Evolutionary conservation across 108 stramenopile genomes (phyloP), one percentile per base, ranked within the genome.

Genomic region (Cyclotella cryptica): DNA sequence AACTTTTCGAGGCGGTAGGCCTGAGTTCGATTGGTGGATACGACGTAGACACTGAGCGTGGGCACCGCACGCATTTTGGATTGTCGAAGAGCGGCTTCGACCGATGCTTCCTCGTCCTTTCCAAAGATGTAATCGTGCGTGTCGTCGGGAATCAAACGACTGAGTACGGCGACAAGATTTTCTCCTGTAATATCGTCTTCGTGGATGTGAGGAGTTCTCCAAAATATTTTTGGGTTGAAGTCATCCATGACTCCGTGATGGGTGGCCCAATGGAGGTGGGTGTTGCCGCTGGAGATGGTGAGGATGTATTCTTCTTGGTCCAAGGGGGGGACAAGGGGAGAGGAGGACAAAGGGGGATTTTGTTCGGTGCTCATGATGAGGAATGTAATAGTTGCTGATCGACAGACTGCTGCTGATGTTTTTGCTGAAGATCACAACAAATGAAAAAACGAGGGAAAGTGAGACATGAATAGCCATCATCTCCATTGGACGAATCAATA

Each of bases 251-350:
- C 21, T 29, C 81, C 84, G 12, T 79, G 44, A 60, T 89, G 94
- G 55, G 90, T 45, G 17, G 91, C 86, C 94, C 94, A 95, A 29
- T 89, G 78, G 21, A 89, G 60, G 69, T 84, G 82, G 10, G 90
- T 66, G 69, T 92, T 95, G 26, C 93, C 93, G 64, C 80, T 74
- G 10, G 84, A 75, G 43, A 82, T 76, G 4, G 74, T 60, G 61
- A 82, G 11, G 54, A 82, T 61, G 19, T 71, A 44, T 41, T 75
- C 57, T 54, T 82, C 70, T 0, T 57, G 52, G 13, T 69, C 74
- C 2, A 47, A 28, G 14, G 81, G 81, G 35, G 46, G 68, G 53
- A 66, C 66, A 41, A 62, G 35, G 73, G 73, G 79, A 57, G 63
- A 72, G 19, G 30, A 55, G 42, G 69, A 64, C 35, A 10, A n/a